Conservation (phyloP, 2,329 filamentous ascomycete genomes). For the Cercospora berteroae region DNA sequence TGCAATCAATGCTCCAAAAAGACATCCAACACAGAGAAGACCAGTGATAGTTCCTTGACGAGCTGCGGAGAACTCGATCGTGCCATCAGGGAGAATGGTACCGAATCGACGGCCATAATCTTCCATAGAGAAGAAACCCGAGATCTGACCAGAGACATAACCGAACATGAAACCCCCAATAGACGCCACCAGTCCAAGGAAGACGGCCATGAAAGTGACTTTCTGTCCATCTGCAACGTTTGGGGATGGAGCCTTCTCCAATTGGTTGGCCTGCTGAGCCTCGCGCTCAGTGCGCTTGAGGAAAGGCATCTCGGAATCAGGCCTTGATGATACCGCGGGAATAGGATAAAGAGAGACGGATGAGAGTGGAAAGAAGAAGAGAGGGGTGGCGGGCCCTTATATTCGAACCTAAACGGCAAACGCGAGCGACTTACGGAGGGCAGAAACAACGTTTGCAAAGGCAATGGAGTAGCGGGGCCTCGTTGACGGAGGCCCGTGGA, state of each 20-base stretch:
- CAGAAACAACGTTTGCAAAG: constrained; percentile 11
- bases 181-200: constrained; percentile 58
- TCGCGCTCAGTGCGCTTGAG: constrained; percentile 37
- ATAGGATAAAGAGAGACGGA: constrained; percentile 3
- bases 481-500: constrained; percentile 23
- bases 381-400: constrained; percentile 11
- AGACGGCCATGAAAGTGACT: constrained; percentile 41
- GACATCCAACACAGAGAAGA: constrained; percentile 47
- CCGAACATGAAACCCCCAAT: constrained; percentile 53
- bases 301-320: constrained; percentile 32
- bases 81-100: constrained; percentile 43
- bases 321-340: constrained; percentile 5
- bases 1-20: constrained; percentile 43
- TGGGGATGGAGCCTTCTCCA: constrained; percentile 33
- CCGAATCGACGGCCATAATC: constrained; percentile 61
- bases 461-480: constrained; percentile 24
- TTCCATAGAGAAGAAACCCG: constrained; percentile 43
- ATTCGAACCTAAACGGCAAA: constrained; percentile 2
- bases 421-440: not conserved
- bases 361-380: not conserved
- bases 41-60: constrained; percentile 43
- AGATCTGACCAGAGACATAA: constrained; percentile 59
- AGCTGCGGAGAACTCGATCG: constrained; percentile 36
- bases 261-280: constrained; percentile 33
- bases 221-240: constrained; percentile 27